Evolutionary conservation across 2,329 filamentous ascomycete genomes (phyloP).

Genomic region (Ceratocystis diversiconidia): DNA sequence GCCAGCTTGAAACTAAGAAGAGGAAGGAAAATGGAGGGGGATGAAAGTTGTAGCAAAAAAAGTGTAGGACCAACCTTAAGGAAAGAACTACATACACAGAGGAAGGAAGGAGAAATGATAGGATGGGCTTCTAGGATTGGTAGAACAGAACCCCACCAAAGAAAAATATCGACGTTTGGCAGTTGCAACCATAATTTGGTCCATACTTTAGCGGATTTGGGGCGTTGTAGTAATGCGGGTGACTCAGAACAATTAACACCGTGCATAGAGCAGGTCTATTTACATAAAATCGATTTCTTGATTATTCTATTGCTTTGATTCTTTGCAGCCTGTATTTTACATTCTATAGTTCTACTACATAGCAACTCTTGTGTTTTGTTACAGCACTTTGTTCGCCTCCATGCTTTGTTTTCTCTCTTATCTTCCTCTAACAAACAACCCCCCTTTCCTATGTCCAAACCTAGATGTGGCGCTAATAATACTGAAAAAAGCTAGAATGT

Average conservation of each 20-base stretch:
- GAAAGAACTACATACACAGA: background rate
- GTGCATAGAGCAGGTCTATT: background rate
- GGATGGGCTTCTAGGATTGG: background rate
- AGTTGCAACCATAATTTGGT: background rate
- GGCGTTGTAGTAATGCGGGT: background rate
- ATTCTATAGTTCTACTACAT: too few relatives aligned
- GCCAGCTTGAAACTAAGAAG: background rate
- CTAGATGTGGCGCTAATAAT: background rate
- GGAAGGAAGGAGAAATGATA: background rate
- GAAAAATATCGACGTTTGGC: constrained; percentile 1
- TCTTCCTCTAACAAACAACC: too few relatives aligned
- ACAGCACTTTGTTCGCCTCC: too few relatives aligned
- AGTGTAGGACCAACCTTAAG: background rate
- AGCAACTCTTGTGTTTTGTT: too few relatives aligned
- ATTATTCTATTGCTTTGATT: too few relatives aligned
- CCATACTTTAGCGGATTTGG: background rate
- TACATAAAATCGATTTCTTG: too few relatives aligned
- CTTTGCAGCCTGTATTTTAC: too few relatives aligned
- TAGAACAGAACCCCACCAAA: constrained; percentile 7
- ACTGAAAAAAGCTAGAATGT: background rate
- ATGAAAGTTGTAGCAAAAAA: background rate
- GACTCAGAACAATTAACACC: background rate
- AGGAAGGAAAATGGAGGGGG: background rate
- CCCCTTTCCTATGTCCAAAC: background rate
- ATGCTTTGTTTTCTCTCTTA: too few relatives aligned